Evolutionary conservation across 805 yeast genomes (phyloP), one percentile per base, ranked within the genome.

Genomic region (Ogataea kodamae): DNA sequence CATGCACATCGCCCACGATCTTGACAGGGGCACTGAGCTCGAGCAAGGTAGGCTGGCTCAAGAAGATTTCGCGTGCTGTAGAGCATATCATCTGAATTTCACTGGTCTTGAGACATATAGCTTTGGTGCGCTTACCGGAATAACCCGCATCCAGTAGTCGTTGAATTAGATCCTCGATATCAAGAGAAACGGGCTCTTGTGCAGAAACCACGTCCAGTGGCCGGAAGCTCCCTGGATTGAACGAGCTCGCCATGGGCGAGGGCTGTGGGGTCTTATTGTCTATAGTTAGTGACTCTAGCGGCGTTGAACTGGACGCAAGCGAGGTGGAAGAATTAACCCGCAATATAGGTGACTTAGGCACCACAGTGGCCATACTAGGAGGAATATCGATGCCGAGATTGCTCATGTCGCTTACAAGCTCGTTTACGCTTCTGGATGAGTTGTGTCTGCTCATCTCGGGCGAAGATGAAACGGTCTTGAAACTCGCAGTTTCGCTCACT

Each of bases 1-100:
- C 98, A 61, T 92, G 98, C 18, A 92, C 95, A 57, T 92, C 98
- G 29, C 94, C 94, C 4, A 84, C 94, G 14, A 83, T 83, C 57
- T 84, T 84, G 14, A 83, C 92, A 0, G 94, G 92, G 2, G 92
- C 85, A 25, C 85, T 76, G 41, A 90, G 68, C 58, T 92, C 97
- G 39, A 90, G 67, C 33, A 90, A 63, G 5, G 96, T 74, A 5
- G 98, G 98, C 58, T 92, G 97, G 35, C 84, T 74, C 37, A 92
- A 64, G 50, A 92, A 86, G 10, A 90, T 79, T 53, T 92, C 96
- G 42, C 96, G 71, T 3, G 97, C 95, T 23, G 78, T 76, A 23
- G 84, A 72, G 63, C 98, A 92, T 26, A 92, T 80, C 45, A 77
- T 70, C 16, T 88, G 83, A 43, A 92, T 89, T 55, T 92, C 97